phyloP scores from a whole-genome alignment of 202 grass and related monocot genomes.

The Setaria viridis region DNA sequence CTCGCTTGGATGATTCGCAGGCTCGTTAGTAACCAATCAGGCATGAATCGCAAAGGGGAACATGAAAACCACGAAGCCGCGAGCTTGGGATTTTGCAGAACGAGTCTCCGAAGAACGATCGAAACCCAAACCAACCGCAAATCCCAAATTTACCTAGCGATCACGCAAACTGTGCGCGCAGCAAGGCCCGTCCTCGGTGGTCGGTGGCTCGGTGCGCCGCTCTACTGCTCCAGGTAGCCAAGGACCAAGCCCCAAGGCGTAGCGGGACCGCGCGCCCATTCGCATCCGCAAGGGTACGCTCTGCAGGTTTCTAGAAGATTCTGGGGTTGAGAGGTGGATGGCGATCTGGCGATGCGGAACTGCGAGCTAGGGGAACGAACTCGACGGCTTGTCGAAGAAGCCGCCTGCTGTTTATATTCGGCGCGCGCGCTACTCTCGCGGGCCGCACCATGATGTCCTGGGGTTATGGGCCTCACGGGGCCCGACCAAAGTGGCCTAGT shows the following conservation, averaged over 20 bases:
- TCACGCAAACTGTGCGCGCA: neutral
- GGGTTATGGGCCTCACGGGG: neutral
- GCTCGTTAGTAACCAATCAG: neutral
- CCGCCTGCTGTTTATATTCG: neutral
- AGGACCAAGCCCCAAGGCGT: neutral
- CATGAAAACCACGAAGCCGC: neutral
- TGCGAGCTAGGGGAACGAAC: no score
- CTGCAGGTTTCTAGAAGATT: neutral
- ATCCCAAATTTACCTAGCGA: neutral
- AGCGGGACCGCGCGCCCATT: neutral
- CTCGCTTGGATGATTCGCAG: neutral
- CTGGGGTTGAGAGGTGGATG: neutral
- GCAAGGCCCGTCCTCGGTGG: neutral
- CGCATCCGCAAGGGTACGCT: neutral
- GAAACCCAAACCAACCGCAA: neutral
- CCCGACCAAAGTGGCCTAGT: neutral
- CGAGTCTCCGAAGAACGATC: neutral
- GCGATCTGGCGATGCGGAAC: neutral
- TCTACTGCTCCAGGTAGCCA: neutral
- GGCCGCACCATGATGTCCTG: no score
- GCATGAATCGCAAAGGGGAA: neutral
- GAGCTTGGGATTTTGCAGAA: no score
- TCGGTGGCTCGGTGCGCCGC: neutral
- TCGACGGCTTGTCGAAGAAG: neutral
- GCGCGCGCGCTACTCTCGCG: no score